A percentile compares a stretch with the other conserved stretches of the same genome.
phyloP scores from a whole-genome alignment of 2,329 filamentous ascomycete genomes.

The Hypoxylon sp. region DNA sequence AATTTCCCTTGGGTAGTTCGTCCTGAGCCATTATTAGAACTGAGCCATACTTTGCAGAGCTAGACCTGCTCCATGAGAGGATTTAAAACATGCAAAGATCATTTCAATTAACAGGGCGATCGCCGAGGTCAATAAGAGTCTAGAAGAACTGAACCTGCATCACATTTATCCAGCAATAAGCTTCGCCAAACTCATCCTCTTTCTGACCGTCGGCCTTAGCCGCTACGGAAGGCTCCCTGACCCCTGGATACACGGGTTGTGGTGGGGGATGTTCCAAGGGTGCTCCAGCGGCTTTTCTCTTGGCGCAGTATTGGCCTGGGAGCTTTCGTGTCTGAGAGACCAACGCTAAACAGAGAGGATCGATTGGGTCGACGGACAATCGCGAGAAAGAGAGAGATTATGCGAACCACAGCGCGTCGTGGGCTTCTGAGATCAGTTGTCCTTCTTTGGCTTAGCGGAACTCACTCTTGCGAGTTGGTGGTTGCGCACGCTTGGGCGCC shows the following conservation, averaged over 20 bases:
- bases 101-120: not conserved
- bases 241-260: not conserved
- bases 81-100: not conserved
- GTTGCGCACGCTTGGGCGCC: not conserved
- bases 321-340: not conserved
- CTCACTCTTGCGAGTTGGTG: slow-evolving; percentile 4
- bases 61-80: not conserved
- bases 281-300: slow-evolving; percentile 1
- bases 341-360: slow-evolving; percentile 1
- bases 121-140: no score
- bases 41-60: not conserved
- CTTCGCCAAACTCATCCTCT: not conserved
- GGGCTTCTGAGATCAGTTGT: slow-evolving; percentile 19
- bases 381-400: no score
- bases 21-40: no score
- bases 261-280: not conserved
- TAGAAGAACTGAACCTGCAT: not conserved
- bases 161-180: no score
- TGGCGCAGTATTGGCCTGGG: slow-evolving; percentile 3
- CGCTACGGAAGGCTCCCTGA: slow-evolving; percentile 8
- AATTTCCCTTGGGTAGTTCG: no score
- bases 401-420: slow-evolving; percentile 11
- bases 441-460: slow-evolving; percentile 10
- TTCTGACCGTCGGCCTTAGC: not conserved
- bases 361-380: slow-evolving; percentile 2